Conservation (phyloP, 768 basidiomycete species). For the Boletus fagicola region DNA sequence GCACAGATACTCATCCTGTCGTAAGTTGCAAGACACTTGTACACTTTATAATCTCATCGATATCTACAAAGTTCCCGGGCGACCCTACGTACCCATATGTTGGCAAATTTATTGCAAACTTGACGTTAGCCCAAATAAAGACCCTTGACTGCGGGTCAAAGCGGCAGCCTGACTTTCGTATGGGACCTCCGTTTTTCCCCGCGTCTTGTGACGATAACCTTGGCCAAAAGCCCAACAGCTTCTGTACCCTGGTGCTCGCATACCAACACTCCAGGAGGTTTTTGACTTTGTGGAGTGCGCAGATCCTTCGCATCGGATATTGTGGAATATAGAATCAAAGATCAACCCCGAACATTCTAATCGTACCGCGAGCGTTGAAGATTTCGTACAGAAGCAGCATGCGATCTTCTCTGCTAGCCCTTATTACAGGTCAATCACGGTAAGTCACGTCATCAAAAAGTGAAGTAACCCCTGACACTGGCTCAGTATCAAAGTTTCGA, state of each 20-base stretch:
- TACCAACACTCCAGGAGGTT: constrained; percentile 71
- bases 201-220: constrained; percentile 1
- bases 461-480: not conserved
- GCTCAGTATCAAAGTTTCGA: constrained; percentile 76
- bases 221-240: constrained; percentile 52
- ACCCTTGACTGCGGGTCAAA: constrained; percentile 79
- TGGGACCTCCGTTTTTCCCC: constrained; percentile 20
- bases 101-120: constrained; percentile 72
- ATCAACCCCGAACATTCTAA: constrained; percentile 55
- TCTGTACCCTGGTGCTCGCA: constrained; percentile 63
- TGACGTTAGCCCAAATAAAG: constrained; percentile 76
- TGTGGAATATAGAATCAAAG: constrained; percentile 82
- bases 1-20: constrained; percentile 62
- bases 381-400: constrained; percentile 64
- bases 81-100: constrained; percentile 73
- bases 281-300: constrained; percentile 76
- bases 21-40: constrained; percentile 37
- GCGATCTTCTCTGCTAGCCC: constrained; percentile 54
- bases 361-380: constrained; percentile 51
- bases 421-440: constrained; percentile 65
- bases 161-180: constrained; percentile 58
- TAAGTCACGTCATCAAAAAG: constrained; percentile 30
- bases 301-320: constrained; percentile 58
- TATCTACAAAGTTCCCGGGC: constrained; percentile 41
- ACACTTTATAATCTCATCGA: not conserved